phyloP scores from a whole-genome alignment of 495 filamentous ascomycete species.

The Physcia stellaris region DNA sequence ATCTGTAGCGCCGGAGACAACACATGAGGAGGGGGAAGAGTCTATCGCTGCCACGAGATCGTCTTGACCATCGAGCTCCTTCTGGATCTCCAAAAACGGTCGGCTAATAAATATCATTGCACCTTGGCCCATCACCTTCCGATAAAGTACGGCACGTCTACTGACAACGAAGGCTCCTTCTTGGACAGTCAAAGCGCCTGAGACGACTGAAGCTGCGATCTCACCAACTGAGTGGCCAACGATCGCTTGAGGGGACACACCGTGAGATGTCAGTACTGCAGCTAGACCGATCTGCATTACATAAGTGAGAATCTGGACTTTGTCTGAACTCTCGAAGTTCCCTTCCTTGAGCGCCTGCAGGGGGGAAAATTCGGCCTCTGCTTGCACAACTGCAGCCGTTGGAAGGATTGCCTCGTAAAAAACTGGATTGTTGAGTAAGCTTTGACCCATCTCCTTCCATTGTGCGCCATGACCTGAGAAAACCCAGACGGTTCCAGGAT shows the following conservation, averaged over 20 bases:
- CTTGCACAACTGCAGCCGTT: constrained; percentile 13
- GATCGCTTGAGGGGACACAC: constrained; percentile 17
- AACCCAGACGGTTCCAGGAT: constrained; percentile 4
- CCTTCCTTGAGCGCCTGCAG: constrained; percentile 18
- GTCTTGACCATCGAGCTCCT: constrained; percentile 9
- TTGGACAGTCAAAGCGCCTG: constrained; percentile 17
- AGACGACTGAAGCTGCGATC: constrained; percentile 19
- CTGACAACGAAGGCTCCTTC: constrained; percentile 22
- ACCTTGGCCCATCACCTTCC: constrained; percentile 28
- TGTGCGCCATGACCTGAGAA: constrained; percentile 15
- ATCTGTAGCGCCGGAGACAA: constrained; percentile 20
- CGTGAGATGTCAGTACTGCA: constrained; percentile 16
- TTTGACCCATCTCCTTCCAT: constrained; percentile 9
- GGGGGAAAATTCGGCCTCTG: constrained; percentile 21
- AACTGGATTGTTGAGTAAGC: background rate
- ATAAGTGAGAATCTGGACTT: constrained; percentile 23
- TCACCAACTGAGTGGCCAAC: constrained; percentile 28
- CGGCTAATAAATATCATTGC: constrained; percentile 36
- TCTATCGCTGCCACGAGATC: constrained; percentile 28
- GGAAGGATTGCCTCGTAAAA: constrained; percentile 9
- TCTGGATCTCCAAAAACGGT: constrained; percentile 29
- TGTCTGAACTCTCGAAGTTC: constrained; percentile 17
- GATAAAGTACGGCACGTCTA: constrained; percentile 23
- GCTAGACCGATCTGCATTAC: constrained; percentile 21
- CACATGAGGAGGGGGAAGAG: constrained; percentile 29